Percentiles rank a stretch among this genome's conserved stretches.
Evolutionary conservation across 2,329 filamentous ascomycete genomes (phyloP).

Genomic region (Trichoderma pleuroti): DNA sequence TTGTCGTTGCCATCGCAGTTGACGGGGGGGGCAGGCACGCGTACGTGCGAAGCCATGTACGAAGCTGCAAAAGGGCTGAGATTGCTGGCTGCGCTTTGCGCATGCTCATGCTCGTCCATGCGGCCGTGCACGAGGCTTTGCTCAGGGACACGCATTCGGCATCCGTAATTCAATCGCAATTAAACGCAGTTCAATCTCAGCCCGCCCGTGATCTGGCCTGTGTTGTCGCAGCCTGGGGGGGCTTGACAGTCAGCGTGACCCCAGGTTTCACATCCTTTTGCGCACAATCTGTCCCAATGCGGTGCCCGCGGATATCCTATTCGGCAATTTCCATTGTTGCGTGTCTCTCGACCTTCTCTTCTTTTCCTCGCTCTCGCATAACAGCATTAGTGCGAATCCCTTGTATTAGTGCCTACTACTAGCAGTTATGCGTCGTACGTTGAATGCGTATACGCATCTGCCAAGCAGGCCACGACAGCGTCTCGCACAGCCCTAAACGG

Average conservation of each 20-base stretch:
- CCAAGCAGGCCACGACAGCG: conserved; percentile 6
- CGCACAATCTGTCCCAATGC: conserved; percentile 1
- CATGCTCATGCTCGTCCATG: background rate
- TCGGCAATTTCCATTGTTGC: background rate
- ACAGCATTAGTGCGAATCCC: background rate
- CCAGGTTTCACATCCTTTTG: conserved; percentile 15
- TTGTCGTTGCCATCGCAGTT: background rate
- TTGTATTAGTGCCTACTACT: background rate
- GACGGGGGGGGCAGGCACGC: background rate
- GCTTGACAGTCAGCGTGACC: conserved; percentile 1
- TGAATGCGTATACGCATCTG: background rate
- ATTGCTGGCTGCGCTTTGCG: background rate
- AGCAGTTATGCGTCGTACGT: background rate
- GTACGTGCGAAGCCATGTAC: background rate
- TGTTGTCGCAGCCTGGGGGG: conserved; percentile 2
- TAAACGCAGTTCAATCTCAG: background rate
- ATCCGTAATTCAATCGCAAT: background rate
- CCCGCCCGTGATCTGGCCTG: conserved; percentile 11
- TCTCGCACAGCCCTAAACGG: conserved; percentile 9
- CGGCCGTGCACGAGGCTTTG: background rate
- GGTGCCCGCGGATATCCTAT: background rate
- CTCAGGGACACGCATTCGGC: background rate
- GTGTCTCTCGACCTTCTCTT: background rate
- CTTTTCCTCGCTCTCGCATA: background rate
- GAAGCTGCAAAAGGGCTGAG: background rate